These are phyloP conservation scores for Wolfiporia cocos DNA, from an alignment of 1,284 basidiomycete species.

Conservation along the genomic window DNA sequence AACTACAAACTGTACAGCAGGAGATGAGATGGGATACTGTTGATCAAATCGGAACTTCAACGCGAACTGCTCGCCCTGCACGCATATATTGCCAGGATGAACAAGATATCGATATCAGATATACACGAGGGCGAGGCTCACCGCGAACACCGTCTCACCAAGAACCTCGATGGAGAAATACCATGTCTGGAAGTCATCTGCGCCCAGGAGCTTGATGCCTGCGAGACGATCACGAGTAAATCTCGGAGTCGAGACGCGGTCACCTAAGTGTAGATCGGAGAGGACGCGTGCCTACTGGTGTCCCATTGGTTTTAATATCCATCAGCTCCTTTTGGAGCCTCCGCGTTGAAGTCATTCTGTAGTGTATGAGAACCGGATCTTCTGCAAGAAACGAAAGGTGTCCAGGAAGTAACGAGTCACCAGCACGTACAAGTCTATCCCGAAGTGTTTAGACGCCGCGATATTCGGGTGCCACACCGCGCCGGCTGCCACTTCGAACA, in stretches of 20 bases:
- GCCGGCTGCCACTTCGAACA: no score
- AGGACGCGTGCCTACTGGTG: constrained; percentile 54
- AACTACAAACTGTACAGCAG: constrained; percentile 78
- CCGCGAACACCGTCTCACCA: constrained; percentile 72
- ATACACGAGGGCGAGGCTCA: no score
- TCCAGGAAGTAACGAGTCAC: no score
- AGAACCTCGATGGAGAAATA: constrained; percentile 70
- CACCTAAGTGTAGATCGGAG: neutral
- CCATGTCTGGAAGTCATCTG: constrained; percentile 73
- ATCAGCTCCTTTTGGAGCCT: constrained; percentile 68
- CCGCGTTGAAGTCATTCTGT: constrained; percentile 48
- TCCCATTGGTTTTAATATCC: constrained; percentile 65
- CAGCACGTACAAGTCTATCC: no score
- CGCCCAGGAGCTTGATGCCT: constrained; percentile 68
- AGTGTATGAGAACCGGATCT: no score
- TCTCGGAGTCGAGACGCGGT: neutral
- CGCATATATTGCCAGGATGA: no score
- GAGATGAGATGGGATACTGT: constrained; percentile 75
- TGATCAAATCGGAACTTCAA: constrained; percentile 74
- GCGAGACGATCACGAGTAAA: neutral
- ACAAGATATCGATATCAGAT: no score
- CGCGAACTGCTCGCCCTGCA: constrained; percentile 67
- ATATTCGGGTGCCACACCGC: no score
- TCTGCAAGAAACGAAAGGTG: no score
- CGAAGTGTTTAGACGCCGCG: no score